phyloP scores from a whole-genome alignment of 2,329 filamentous ascomycete genomes.

The Aspergillus tanneri region DNA sequence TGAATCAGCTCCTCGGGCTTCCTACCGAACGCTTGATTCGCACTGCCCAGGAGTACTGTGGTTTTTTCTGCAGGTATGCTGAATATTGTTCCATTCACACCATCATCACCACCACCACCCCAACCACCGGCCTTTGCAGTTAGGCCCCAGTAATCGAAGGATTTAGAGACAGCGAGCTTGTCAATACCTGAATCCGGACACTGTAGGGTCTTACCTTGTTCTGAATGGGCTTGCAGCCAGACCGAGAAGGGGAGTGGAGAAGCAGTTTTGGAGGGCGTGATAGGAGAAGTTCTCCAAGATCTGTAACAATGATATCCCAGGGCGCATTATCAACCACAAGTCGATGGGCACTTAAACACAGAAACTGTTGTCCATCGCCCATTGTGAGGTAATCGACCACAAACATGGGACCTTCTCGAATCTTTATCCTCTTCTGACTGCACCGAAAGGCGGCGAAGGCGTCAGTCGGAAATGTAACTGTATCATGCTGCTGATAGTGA shows the following conservation, averaged over 20 bases:
- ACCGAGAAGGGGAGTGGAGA: not conserved
- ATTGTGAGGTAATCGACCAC: constrained; percentile 21
- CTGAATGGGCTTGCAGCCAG: not conserved
- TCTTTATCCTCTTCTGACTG: not conserved
- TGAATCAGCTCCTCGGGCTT: constrained; percentile 4
- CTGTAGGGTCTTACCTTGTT: not conserved
- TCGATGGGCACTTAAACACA: constrained; percentile 3
- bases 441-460: not conserved
- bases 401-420: not conserved
- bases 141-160: not conserved
- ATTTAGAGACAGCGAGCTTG: not conserved
- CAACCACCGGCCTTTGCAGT: not conserved
- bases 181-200: not conserved
- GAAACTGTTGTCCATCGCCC: constrained; percentile 9
- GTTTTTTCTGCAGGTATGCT: not conserved
- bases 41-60: not conserved
- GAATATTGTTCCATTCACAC: not conserved
- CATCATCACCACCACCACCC: too few species aligned
- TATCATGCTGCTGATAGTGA: not conserved
- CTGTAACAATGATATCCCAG: constrained; percentile 2
- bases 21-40: not conserved
- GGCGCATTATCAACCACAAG: constrained; percentile 4
- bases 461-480: not conserved
- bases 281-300: not conserved
- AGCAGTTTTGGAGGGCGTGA: not conserved